Conservation (phyloP, 1,139 yeast species). For the Pichia cactophila region DNA sequence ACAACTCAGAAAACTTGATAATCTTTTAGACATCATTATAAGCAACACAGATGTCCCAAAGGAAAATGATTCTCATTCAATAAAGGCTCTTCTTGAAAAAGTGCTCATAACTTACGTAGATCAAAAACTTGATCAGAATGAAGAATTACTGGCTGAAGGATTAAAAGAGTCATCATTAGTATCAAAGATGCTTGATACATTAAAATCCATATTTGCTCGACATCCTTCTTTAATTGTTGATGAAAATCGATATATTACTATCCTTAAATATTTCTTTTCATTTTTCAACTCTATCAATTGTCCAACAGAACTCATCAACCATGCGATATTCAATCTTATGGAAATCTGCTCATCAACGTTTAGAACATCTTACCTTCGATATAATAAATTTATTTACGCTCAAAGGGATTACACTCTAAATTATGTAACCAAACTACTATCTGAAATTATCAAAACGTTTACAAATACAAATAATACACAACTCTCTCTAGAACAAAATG, state of each 20-base stretch:
- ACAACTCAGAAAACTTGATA: slow-evolving; percentile 17
- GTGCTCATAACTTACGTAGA: slow-evolving; percentile 23
- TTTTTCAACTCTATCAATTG: slow-evolving; percentile 22
- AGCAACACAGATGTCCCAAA: slow-evolving; percentile 21
- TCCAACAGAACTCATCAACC: slow-evolving; percentile 9
- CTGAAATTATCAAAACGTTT: slow-evolving; percentile 12
- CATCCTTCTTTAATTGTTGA: slow-evolving; percentile 23
- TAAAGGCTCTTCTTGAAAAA: slow-evolving; percentile 22
- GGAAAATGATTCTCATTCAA: slow-evolving; percentile 23
- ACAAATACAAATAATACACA: slow-evolving; percentile 8
- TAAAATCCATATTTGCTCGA: slow-evolving; percentile 18
- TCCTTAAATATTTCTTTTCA: slow-evolving; percentile 18
- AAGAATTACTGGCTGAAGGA: not conserved
- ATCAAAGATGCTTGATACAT: slow-evolving; percentile 23
- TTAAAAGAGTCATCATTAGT: slow-evolving; percentile 18
- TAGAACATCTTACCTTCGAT: slow-evolving; percentile 2
- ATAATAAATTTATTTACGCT: slow-evolving; percentile 7
- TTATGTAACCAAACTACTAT: slow-evolving; percentile 15
- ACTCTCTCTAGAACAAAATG: not conserved
- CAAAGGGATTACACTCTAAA: slow-evolving; percentile 17
- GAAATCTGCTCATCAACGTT: slow-evolving; percentile 5
- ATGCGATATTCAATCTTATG: slow-evolving; percentile 5
- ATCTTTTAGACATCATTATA: slow-evolving; percentile 23
- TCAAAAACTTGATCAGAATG: slow-evolving; percentile 11
- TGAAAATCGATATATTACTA: slow-evolving; percentile 16